These are phyloP conservation scores for Blastomyces parvus DNA, from an alignment of 2,329 filamentous ascomycete genomes.

Conservation along the genomic window DNA sequence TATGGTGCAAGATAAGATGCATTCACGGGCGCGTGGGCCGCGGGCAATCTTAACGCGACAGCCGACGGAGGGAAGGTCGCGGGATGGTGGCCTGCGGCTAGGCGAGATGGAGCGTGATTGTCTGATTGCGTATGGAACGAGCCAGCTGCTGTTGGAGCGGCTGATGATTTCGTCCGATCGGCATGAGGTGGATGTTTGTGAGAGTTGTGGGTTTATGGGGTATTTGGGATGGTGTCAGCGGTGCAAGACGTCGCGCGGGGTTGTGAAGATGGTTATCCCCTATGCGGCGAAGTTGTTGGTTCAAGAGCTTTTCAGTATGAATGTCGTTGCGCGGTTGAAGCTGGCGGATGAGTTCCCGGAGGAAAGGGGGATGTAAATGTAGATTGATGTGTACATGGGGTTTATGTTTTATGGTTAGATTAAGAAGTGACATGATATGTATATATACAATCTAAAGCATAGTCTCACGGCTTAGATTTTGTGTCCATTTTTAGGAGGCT, in stretches of 20 bases:
- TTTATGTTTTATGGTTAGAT: neutral
- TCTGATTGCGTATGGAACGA: constrained; percentile 91
- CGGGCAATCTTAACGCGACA: constrained; percentile 87
- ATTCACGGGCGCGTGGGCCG: constrained; percentile 82
- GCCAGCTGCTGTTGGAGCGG: constrained; percentile 80
- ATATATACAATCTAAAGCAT: neutral
- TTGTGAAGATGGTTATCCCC: constrained; percentile 90
- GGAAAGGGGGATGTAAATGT: constrained; percentile 27
- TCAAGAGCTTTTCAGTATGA: constrained; percentile 96
- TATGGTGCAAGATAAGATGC: constrained; percentile 99
- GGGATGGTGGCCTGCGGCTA: constrained; percentile 82
- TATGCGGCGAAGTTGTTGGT: constrained; percentile 95
- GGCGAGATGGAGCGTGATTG: constrained; percentile 99
- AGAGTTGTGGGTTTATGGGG: constrained; percentile 87
- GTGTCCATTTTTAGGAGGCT: neutral
- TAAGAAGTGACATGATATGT: neutral
- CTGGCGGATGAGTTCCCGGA: constrained; percentile 85
- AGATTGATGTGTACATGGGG: neutral
- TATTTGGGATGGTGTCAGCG: constrained; percentile 92
- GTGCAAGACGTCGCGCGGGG: constrained; percentile 72
- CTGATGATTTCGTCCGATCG: constrained; percentile 92
- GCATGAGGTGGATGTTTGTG: constrained; percentile 86
- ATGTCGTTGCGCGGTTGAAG: constrained; percentile 86
- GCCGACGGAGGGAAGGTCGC: constrained; percentile 87
- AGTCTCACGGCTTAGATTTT: neutral